A percentile compares a stretch with the other conserved stretches of the same genome.
Conservation (phyloP, 164 flowering plant genomes). For the Magnolia sinica region DNA sequence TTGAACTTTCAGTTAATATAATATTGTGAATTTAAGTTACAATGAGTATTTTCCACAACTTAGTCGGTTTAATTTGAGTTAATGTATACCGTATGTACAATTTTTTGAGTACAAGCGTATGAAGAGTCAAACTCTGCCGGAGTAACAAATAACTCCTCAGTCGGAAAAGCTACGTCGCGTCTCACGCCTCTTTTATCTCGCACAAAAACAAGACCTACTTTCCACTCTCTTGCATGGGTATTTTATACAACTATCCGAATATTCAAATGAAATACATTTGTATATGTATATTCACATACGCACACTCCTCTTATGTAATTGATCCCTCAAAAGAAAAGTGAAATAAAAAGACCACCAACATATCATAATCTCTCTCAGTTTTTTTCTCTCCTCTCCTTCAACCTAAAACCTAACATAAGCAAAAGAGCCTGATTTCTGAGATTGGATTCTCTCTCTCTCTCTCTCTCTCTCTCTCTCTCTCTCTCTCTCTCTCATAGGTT, state of each 20-base stretch:
- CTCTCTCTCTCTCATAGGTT: not conserved
- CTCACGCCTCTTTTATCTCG: not conserved
- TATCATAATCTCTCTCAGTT: not conserved
- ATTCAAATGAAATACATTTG: too few relatives aligned
- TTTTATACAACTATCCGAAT: too few relatives aligned
- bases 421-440: too few relatives aligned
- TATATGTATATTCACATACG: not conserved
- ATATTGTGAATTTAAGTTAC: too few relatives aligned
- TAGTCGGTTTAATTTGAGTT: not conserved
- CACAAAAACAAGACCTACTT: too few relatives aligned
- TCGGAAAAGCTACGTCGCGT: not conserved
- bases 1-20: too few relatives aligned
- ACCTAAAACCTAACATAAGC: not conserved
- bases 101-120: not conserved
- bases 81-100: not conserved
- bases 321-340: not conserved
- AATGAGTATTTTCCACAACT: too few relatives aligned
- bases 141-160: not conserved
- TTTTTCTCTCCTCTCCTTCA: not conserved
- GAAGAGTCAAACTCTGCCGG: not conserved
- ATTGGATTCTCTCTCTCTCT: not conserved
- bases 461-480: not conserved
- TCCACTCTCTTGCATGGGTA: too few relatives aligned
- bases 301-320: not conserved
- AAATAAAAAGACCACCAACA: too few relatives aligned